Evolutionary conservation across 2,329 filamentous ascomycete species (phyloP).

Genomic region (Plectosphaerella plurivora): DNA sequence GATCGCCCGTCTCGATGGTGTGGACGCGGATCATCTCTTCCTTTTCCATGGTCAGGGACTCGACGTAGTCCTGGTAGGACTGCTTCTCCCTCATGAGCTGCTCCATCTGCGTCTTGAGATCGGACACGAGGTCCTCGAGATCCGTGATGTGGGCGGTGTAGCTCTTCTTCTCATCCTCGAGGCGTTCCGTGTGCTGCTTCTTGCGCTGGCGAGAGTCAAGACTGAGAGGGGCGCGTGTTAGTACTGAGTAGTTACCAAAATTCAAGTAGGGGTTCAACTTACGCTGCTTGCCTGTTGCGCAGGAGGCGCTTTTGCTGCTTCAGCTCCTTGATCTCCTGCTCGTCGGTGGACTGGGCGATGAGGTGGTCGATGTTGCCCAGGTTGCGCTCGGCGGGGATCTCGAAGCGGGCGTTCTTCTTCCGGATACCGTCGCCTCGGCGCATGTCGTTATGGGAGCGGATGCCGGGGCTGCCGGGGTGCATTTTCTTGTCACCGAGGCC

Average conservation of each 20-base stretch:
- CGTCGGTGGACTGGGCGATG: constrained; percentile 82
- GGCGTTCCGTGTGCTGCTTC: constrained; percentile 94
- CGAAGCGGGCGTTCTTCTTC: constrained; percentile 98
- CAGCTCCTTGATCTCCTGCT: constrained; percentile 93
- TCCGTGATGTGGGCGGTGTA: constrained; percentile 71
- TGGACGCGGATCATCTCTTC: constrained; percentile 85
- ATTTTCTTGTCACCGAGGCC: constrained; percentile 54
- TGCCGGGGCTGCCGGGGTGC: constrained; percentile 62
- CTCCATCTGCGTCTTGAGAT: constrained; percentile 65
- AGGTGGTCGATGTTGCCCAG: constrained; percentile 92
- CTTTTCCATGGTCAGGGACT: constrained; percentile 77
- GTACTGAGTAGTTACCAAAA: constrained; percentile 9
- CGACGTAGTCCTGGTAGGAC: constrained; percentile 69
- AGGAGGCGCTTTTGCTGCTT: constrained; percentile 97
- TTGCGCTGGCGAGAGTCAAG: constrained; percentile 96
- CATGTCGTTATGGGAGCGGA: constrained; percentile 72
- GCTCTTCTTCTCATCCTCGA: constrained; percentile 95
- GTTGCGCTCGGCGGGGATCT: constrained; percentile 91
- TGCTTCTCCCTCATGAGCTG: constrained; percentile 70
- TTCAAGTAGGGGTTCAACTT: constrained; percentile 37
- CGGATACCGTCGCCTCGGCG: constrained; percentile 82
- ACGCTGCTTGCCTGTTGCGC: constrained; percentile 95
- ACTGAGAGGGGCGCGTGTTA: constrained; percentile 46
- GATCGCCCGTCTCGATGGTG: constrained; percentile 83
- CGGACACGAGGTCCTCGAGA: constrained; percentile 72